Evolutionary conservation across 2,329 filamentous ascomycete genomes (phyloP), one percentile per base, ranked within the genome.

Genomic region (Calonectria pauciramosa): DNA sequence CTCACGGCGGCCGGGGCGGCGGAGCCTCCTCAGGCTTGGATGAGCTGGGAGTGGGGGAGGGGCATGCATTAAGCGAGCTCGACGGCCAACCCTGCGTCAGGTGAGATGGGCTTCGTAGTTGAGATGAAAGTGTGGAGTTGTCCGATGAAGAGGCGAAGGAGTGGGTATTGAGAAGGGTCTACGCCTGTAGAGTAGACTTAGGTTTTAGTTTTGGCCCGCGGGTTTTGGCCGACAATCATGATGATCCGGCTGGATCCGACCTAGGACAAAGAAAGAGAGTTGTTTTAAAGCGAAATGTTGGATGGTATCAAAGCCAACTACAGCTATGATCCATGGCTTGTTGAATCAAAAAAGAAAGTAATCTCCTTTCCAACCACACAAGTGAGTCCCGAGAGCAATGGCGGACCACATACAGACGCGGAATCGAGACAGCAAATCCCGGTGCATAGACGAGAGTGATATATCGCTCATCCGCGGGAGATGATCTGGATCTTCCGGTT

Each of bases 401-500:
- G 32, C 51, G 44, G 26, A 9, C 51, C 51, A 52, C 34, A 44
- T 36, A 13, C 44, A 30, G 28, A 44, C 16, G 47, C 16, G n/a
- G 11, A 41, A 41, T 36, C 49, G 20, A 26, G 47, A 11, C 34
- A 51, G 23, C 32, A n/a, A 60, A 60, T 60, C 32, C 52, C 34
- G 34, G 65, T 51, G 20, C 44, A 54, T 63, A 67, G 41, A 30
- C 47, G 44, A 23, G 51, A 32, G 41, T 23, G 54, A 52, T 68
- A 69, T 72, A 65, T 72, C 71, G 52, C 71, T 72, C 71, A 72
- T 26, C 66, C 26, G 59, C 66, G 44, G 38, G 47, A 49, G 54
- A 32, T 73, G 56, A 70, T 69, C 66, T 73, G 49, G 56, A 73
- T 73, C 66, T 73, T 63, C 56, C 70, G 64, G 64, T 65, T 72